Conservation (phyloP, 2,329 filamentous ascomycete genomes). For the Fusarium circinatum region DNA sequence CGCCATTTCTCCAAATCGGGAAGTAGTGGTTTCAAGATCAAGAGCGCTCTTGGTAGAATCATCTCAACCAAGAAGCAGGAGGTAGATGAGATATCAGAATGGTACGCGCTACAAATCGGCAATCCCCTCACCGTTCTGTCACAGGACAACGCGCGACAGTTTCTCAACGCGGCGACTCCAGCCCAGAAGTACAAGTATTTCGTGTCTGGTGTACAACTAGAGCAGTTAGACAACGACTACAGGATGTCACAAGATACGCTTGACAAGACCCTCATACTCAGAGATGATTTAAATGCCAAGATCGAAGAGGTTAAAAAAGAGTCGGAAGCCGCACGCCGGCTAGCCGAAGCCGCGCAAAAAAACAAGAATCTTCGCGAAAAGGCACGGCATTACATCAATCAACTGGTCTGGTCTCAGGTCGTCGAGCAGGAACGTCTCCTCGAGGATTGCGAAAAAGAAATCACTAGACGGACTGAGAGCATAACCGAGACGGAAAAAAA, state of each 20-base stretch:
- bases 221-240: slow-evolving; percentile 93
- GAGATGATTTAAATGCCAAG: slow-evolving; percentile 50
- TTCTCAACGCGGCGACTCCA: slow-evolving; percentile 85
- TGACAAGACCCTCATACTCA: slow-evolving; percentile 66
- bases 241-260: slow-evolving; percentile 81
- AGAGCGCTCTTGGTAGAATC: slow-evolving; percentile 73
- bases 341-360: slow-evolving; percentile 72
- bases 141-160: slow-evolving; percentile 93
- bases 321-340: slow-evolving; percentile 69
- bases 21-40: slow-evolving; percentile 86
- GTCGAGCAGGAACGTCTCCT: slow-evolving; percentile 74
- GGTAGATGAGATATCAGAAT: slow-evolving; percentile 92
- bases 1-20: slow-evolving; percentile 83
- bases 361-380: slow-evolving; percentile 72
- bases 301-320: slow-evolving; percentile 52
- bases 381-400: slow-evolving; percentile 67
- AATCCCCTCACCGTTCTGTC: slow-evolving; percentile 97
- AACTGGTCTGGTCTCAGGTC: slow-evolving; percentile 90
- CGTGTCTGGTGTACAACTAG: slow-evolving; percentile 90
- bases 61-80: slow-evolving; percentile 87
- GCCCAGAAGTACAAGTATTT: slow-evolving; percentile 96
- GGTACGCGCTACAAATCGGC: slow-evolving; percentile 92
- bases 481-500: slow-evolving; percentile 45
- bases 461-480: slow-evolving; percentile 39
- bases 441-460: slow-evolving; percentile 46